phyloP scores from a whole-genome alignment of 352 stramenopile species.

The Achlya hypogyna region DNA sequence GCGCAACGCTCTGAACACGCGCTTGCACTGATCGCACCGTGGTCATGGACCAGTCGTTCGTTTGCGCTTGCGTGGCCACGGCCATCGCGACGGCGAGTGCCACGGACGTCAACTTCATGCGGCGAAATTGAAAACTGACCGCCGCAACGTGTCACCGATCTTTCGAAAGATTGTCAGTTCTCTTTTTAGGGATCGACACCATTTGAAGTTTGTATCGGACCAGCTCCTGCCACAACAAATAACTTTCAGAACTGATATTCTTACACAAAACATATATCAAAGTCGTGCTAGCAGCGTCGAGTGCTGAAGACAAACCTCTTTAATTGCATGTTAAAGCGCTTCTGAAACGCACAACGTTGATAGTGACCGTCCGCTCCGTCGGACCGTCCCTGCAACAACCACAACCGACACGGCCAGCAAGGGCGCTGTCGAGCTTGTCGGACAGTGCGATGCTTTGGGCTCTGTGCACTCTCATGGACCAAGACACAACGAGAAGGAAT shows the following conservation, averaged over 20 bases:
- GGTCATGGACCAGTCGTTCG: conserved; percentile 34
- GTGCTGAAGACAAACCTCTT: too few relatives aligned
- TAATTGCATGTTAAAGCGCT: not conserved
- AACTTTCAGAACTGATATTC: not conserved
- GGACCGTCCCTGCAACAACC: too few relatives aligned
- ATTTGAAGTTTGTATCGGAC: too few relatives aligned
- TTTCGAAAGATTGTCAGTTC: too few relatives aligned
- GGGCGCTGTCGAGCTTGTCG: too few relatives aligned
- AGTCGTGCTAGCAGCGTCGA: not conserved
- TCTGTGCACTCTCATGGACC: too few relatives aligned
- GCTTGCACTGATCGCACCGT: conserved; percentile 42
- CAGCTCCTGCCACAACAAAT: not conserved
- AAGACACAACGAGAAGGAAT: too few relatives aligned
- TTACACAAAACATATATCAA: not conserved
- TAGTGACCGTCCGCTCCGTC: too few relatives aligned
- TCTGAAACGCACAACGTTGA: too few relatives aligned
- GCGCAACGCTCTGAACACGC: conserved; percentile 41
- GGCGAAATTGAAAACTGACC: not conserved
- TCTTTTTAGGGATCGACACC: too few relatives aligned
- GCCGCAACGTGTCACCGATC: not conserved
- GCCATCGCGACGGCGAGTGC: not conserved
- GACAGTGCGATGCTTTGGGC: too few relatives aligned
- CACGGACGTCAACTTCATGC: not conserved
- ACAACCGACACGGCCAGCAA: too few relatives aligned
- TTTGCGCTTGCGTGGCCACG: not conserved